Base-by-base conservation (phyloP, 2,329 filamentous ascomycete species). In the Pseudogymnoascus sp. region DNA sequence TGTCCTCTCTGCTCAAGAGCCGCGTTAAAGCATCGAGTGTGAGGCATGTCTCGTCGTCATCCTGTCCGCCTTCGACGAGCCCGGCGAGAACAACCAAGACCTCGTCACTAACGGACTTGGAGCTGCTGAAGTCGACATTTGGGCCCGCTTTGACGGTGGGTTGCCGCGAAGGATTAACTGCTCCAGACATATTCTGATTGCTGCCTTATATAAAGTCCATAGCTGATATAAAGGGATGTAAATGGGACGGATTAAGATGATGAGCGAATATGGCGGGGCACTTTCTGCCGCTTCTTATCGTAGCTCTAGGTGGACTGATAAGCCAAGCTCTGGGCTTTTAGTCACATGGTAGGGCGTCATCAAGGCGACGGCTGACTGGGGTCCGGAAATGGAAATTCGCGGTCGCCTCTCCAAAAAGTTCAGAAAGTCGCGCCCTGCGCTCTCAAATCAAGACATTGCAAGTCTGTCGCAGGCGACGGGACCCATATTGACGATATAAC, bases 21-120 rank as follows among this genome's bases (percentile, higher is more conserved):
- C 80, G 83, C 47, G 84, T 85, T 60, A 87, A 79, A 61, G 75
- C 74, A 66, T 83, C 81, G 50, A 87, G 76, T 63, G 85, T 80
- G 63, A 74, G 74, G 67, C 82, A 86, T 11, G 84, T 88, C 66
- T 89, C 86, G 61, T 86, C 84, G 70, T 90, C 90, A 68, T 96
- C 90, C 68, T 92, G 85, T 60, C 91, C 92, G 47, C 90, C 91
- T 72, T 95, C 90, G 86, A 97, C 95, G 67, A 97, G 79, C 69
- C 89, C 88, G 22, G 92, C 92, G 66, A 97, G 85, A 67, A 93
- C 86, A 38, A 58, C 33, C 20, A 58, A 12, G 35, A 58, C 33
- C 16, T 58, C 57, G 18, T 58, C 57, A 62, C 96, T 83, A 69
- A 88, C 83, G 61, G 88, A 87, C 69, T 87, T 79, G 70, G 38